Base-by-base conservation (phyloP, 2,329 filamentous ascomycete genomes). In the Colletotrichum zoysiae region DNA sequence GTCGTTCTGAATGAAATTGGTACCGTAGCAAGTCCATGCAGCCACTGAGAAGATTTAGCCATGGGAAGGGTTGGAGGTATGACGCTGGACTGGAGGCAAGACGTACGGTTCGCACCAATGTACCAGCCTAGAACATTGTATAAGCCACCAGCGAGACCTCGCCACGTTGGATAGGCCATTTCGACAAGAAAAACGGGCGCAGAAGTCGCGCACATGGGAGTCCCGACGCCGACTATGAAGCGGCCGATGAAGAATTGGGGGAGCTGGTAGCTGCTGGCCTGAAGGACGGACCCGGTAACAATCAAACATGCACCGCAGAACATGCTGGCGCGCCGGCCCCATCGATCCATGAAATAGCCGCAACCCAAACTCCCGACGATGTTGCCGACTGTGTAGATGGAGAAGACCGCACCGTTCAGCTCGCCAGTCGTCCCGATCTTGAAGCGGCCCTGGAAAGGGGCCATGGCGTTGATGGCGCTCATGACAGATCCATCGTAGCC, bases 1-100 rank as follows among this genome's bases (percentile, higher is more conserved):
- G 67, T 85, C 81, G 65, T 79, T 84, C 1, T 78, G 70, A 23
- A 86, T 83, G 18, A 80, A 76, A 46, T 82, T 78, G 0, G 85
- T 86, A 35, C 82, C 85, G 71, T 85, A 85, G 12, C 84, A 82
- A 20, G 86, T 77, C 84, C 84, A 86, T 7, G 71, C 69, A 1
- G 84, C 82, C 56, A 84, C 84, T 68, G 20, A 4, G 20, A 26
- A 16, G 6, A 16, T 20, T 59, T 26, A n/a, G 40, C 20, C n/a
- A 20, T 16, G 4, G 33, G 4, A 35, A 8, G 53, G 11, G 5
- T 40, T 42, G 12, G 20, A 20, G 6, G 33, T 7, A 51, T 18
- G 7, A 20, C 5, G 20, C 14, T 33, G 16, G 14, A 23, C 1
- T 12, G 18, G 2, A 16, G 18, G 6, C 6, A 0, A 16, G 9